Percentiles rank a stretch among this genome's conserved stretches.
Evolutionary conservation across 306 rosid genomes (phyloP).

Genomic region (Dalbergia cultrata): DNA sequence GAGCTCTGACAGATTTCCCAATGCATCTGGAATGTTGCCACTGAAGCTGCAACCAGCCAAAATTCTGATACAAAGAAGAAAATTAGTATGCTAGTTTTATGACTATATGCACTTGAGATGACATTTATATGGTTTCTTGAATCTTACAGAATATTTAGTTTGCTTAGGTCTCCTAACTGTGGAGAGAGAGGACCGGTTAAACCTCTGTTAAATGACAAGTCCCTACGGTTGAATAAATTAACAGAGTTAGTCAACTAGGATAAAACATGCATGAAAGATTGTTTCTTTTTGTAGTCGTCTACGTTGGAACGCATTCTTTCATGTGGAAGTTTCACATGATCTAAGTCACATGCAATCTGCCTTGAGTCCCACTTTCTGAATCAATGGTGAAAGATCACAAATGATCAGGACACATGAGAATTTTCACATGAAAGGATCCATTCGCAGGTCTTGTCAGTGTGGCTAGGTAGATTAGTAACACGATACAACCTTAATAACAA

Average conservation of each 20-base stretch:
- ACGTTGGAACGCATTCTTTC: neutral
- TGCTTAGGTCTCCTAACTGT: slow-evolving; percentile 62
- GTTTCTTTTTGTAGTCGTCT: neutral
- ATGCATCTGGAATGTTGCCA: slow-evolving; percentile 78
- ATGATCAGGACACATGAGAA: no score
- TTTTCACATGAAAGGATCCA: no score
- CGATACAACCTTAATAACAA: slow-evolving; percentile 9
- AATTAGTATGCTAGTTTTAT: neutral
- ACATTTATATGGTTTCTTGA: slow-evolving; percentile 28
- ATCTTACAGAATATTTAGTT: slow-evolving; percentile 81
- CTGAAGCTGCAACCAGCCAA: slow-evolving; percentile 92
- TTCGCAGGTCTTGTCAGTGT: neutral
- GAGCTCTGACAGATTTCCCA: slow-evolving; percentile 81
- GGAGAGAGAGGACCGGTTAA: slow-evolving; percentile 68
- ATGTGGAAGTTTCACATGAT: no score
- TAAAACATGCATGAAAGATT: slow-evolving; percentile 39
- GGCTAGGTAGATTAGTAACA: neutral
- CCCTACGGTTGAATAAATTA: slow-evolving; percentile 63
- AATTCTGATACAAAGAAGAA: slow-evolving; percentile 64
- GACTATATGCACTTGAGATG: slow-evolving; percentile 23
- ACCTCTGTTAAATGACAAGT: slow-evolving; percentile 69
- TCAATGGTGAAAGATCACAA: no score
- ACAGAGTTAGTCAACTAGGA: slow-evolving; percentile 34
- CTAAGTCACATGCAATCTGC: no score
- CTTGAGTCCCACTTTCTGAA: no score